These are phyloP conservation scores for Boletus smithii DNA, from an alignment of 1,284 basidiomycete species.

Conservation along the genomic window DNA sequence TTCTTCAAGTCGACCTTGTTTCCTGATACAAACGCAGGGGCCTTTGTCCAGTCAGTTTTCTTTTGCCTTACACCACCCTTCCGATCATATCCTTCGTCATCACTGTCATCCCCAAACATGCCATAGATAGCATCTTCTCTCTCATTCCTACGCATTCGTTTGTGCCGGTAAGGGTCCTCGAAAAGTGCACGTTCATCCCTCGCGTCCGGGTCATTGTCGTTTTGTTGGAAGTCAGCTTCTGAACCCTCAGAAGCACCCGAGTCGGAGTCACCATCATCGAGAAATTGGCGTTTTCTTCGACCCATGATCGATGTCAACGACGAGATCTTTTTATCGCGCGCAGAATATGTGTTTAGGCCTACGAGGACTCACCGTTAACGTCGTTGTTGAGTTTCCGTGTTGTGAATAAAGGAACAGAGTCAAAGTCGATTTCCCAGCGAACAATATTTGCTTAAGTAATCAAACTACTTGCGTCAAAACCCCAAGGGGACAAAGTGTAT, in stretches of 20 bases:
- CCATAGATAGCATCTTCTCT: conserved; percentile 83
- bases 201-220: conserved; percentile 64
- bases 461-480: too few species aligned
- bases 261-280: conserved; percentile 73
- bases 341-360: conserved; percentile 2
- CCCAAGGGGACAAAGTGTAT: not conserved
- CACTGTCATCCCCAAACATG: conserved; percentile 75
- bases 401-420: too few species aligned
- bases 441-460: conserved; percentile 21
- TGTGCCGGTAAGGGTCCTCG: conserved; percentile 73
- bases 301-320: conserved; percentile 55
- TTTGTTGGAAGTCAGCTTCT: conserved; percentile 45
- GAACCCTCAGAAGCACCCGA: conserved; percentile 58
- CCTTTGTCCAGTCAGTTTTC: conserved; percentile 69
- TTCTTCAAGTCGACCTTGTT: conserved; percentile 49
- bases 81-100: conserved; percentile 48
- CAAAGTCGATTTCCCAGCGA: too few species aligned
- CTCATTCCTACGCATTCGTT: conserved; percentile 60
- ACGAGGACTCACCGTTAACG: conserved; percentile 16
- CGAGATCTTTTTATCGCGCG: conserved; percentile 1
- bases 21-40: conserved; percentile 71
- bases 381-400: not conserved
- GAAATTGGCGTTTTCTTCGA: conserved; percentile 73
- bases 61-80: conserved; percentile 30
- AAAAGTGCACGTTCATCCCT: conserved; percentile 78